Evolutionary conservation across 495 filamentous ascomycete species (phyloP).

Genomic region (Hamigera avellanea): DNA sequence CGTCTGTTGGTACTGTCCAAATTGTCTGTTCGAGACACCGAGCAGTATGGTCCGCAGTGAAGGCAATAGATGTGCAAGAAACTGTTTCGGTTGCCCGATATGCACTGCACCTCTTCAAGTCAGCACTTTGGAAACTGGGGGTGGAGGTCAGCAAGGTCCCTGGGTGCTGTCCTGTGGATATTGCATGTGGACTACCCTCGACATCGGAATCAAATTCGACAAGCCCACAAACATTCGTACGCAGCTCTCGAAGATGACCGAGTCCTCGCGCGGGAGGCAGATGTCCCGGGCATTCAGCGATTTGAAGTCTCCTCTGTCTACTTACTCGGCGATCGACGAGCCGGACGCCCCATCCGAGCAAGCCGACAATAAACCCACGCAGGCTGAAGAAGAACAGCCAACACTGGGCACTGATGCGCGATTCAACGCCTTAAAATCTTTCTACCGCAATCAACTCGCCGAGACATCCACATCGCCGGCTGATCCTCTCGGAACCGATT

Average conservation of each 20-base stretch:
- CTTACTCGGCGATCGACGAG: slow-evolving; percentile 24
- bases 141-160: slow-evolving; percentile 41
- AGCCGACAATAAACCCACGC: slow-evolving; percentile 12
- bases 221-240: slow-evolving; percentile 71
- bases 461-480: slow-evolving; percentile 42
- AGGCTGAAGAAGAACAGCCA: slow-evolving; percentile 15
- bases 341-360: slow-evolving; percentile 3
- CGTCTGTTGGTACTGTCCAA: slow-evolving; percentile 90
- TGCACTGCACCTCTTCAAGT: slow-evolving; percentile 75
- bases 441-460: slow-evolving; percentile 61
- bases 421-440: slow-evolving; percentile 48
- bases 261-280: slow-evolving; percentile 19
- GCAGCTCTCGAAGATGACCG: slow-evolving; percentile 51
- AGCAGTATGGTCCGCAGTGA: slow-evolving; percentile 82
- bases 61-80: slow-evolving; percentile 89
- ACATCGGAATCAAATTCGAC: slow-evolving; percentile 84
- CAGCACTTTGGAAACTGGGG: slow-evolving; percentile 46
- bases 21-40: slow-evolving; percentile 88
- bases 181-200: slow-evolving; percentile 82
- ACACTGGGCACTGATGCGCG: slow-evolving; percentile 25
- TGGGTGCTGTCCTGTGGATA: slow-evolving; percentile 78
- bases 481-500: slow-evolving; percentile 34
- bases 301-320: slow-evolving; percentile 30
- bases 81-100: slow-evolving; percentile 87
- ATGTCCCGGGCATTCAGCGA: slow-evolving; percentile 24